phyloP scores from a whole-genome alignment of 1,139 yeast species.

The Hanseniaspora uvarum region DNA sequence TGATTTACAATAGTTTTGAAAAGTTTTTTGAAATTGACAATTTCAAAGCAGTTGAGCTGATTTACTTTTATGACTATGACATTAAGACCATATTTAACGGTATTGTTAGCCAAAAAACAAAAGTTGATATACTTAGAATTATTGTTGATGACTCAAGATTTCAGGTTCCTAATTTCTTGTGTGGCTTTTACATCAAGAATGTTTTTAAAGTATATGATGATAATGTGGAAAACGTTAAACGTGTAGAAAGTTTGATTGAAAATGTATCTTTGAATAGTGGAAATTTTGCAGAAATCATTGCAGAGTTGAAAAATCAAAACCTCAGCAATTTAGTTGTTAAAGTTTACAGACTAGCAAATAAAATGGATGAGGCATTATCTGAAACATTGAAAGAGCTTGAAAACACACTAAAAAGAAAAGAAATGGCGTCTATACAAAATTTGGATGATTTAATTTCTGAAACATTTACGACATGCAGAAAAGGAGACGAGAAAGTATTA shows the following conservation, averaged over 20 bases:
- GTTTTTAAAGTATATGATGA: background rate
- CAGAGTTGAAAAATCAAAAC: background rate
- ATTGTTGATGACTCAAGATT: slow-evolving; percentile 9
- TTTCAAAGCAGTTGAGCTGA: background rate
- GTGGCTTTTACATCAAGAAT: background rate
- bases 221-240: background rate
- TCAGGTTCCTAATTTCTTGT: slow-evolving; percentile 7
- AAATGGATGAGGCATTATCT: background rate
- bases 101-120: background rate
- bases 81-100: background rate
- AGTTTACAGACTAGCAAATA: background rate
- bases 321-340: background rate
- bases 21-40: background rate
- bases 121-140: background rate
- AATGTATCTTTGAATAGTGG: background rate
- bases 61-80: slow-evolving; percentile 10
- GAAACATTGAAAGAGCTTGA: background rate
- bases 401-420: background rate
- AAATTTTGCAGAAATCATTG: background rate
- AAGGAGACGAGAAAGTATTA: background rate
- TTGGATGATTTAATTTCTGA: background rate
- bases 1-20: slow-evolving; percentile 7
- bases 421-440: background rate
- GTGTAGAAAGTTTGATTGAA: background rate
- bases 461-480: slow-evolving; percentile 7